These are phyloP conservation scores for Cupressus sempervirens DNA, from an alignment of 75 land plant species.

Conservation along the genomic window DNA sequence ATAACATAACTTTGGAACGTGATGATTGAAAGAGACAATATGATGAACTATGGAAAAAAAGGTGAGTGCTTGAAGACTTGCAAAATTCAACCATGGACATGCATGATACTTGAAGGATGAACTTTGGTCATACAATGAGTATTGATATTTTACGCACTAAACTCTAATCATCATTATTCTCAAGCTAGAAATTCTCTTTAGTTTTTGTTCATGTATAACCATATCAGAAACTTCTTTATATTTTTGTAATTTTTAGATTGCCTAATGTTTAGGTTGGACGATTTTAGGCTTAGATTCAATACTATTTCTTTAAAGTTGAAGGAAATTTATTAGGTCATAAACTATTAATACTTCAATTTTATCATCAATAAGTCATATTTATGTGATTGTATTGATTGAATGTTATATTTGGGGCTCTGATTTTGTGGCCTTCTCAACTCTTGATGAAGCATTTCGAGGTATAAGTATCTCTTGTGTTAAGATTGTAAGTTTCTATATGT, in stretches of 20 bases:
- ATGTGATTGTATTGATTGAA: too few relatives aligned
- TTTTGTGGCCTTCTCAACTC: too few relatives aligned
- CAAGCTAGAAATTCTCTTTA: neutral
- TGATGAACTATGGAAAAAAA: constrained; percentile 78
- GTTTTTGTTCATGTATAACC: neutral
- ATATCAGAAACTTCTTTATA: neutral
- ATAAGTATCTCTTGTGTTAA: too few relatives aligned
- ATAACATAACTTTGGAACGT: constrained; percentile 67
- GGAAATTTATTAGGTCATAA: constrained; percentile 86
- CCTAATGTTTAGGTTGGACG: constrained; percentile 68
- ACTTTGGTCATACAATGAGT: too few relatives aligned
- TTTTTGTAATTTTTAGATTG: neutral
- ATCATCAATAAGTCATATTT: neutral
- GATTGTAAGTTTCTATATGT: too few relatives aligned
- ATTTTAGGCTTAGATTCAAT: constrained; percentile 98
- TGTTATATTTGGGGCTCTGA: too few relatives aligned
- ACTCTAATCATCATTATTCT: neutral
- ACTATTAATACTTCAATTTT: neutral
- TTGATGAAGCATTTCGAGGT: too few relatives aligned
- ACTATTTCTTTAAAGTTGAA: too few relatives aligned
- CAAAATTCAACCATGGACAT: neutral
- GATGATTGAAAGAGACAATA: constrained; percentile 76
- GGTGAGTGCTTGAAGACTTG: constrained; percentile 32
- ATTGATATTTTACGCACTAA: too few relatives aligned
- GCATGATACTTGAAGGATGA: too few relatives aligned